Percentiles rank a stretch among this genome's conserved stretches.
Conservation (phyloP, 2,329 filamentous ascomycete species). For the Nannizziopsis barbatae region DNA sequence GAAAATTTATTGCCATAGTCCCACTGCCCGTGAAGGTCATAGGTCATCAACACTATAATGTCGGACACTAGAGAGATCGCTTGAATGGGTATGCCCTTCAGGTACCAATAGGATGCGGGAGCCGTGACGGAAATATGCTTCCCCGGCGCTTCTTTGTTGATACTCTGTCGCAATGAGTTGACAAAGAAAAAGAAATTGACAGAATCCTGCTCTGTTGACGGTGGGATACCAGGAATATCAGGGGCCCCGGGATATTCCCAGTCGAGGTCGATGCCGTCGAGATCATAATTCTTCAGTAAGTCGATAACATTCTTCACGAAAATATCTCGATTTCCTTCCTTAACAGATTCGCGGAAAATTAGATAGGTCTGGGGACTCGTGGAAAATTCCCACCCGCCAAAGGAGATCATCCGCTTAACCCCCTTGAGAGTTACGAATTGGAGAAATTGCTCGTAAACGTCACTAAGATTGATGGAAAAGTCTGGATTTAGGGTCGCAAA, state of each 20-base stretch:
- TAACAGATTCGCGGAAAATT: slow-evolving; percentile 30
- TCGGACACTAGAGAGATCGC: slow-evolving; percentile 20
- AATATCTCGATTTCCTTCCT: slow-evolving; percentile 27
- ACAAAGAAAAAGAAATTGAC: slow-evolving; percentile 27
- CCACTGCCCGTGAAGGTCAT: slow-evolving; percentile 25
- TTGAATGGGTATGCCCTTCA: slow-evolving; percentile 21
- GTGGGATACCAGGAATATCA: slow-evolving; percentile 29
- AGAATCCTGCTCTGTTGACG: slow-evolving; percentile 21
- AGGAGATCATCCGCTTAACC: slow-evolving; percentile 31
- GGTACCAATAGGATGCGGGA: slow-evolving; percentile 25
- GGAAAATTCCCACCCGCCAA: slow-evolving; percentile 36
- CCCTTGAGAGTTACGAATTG: slow-evolving; percentile 1
- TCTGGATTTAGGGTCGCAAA: slow-evolving; percentile 27
- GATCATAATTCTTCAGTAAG: slow-evolving; percentile 31
- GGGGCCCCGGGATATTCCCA: slow-evolving; percentile 27
- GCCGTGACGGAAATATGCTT: slow-evolving; percentile 21
- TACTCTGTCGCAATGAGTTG: slow-evolving; percentile 13
- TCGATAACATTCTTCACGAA: slow-evolving; percentile 29
- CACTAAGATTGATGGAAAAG: slow-evolving; percentile 22
- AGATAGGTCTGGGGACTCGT: slow-evolving; percentile 28
- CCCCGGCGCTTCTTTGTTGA: slow-evolving; percentile 3
- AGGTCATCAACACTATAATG: slow-evolving; percentile 31
- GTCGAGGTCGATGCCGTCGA: slow-evolving; percentile 35
- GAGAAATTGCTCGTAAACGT: slow-evolving; percentile 12
- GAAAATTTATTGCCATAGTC: slow-evolving; percentile 20